These are phyloP conservation scores for Apiospora saccharicola DNA, from an alignment of 2,329 filamentous ascomycete genomes.

Conservation along the genomic window DNA sequence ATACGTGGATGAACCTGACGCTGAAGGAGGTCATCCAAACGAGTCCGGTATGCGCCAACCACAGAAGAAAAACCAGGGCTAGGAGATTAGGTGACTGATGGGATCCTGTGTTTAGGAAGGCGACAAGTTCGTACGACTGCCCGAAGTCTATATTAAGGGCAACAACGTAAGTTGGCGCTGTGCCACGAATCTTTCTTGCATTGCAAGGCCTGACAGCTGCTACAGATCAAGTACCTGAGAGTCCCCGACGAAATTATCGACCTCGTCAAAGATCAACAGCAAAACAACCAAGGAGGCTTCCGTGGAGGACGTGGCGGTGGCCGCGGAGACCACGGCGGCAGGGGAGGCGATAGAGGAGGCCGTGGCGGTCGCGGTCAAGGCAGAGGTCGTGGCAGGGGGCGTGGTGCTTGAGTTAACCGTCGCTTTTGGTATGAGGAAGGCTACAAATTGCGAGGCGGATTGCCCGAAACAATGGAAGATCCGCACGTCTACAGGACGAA, in stretches of 20 bases:
- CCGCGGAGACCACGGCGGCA: constrained; percentile 65
- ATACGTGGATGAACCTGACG: constrained; percentile 99
- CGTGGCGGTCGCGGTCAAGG: constrained; percentile 61
- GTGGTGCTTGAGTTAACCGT: constrained; percentile 40
- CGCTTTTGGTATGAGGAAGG: background rate
- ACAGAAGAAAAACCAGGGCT: background rate
- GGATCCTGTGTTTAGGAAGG: constrained; percentile 68
- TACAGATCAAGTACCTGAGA: constrained; percentile 95
- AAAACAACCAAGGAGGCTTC: constrained; percentile 69
- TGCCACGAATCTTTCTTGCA: background rate
- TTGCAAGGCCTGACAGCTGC: constrained; percentile 34
- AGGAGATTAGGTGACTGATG: background rate
- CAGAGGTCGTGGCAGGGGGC: constrained; percentile 52
- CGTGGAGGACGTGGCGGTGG: constrained; percentile 70
- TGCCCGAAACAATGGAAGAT: background rate
- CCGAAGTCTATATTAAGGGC: constrained; percentile 94
- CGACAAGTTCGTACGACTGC: constrained; percentile 89
- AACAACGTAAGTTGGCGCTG: constrained; percentile 79
- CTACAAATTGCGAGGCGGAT: constrained; percentile 2
- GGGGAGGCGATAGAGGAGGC: constrained; percentile 64
- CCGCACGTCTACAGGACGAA: background rate
- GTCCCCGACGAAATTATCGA: constrained; percentile 98
- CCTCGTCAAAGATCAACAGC: constrained; percentile 89
- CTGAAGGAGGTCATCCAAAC: constrained; percentile 97
- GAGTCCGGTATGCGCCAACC: constrained; percentile 68